These are phyloP conservation scores for Aspergillus tamarii DNA, from an alignment of 2,329 filamentous ascomycete species.

Conservation along the genomic window DNA sequence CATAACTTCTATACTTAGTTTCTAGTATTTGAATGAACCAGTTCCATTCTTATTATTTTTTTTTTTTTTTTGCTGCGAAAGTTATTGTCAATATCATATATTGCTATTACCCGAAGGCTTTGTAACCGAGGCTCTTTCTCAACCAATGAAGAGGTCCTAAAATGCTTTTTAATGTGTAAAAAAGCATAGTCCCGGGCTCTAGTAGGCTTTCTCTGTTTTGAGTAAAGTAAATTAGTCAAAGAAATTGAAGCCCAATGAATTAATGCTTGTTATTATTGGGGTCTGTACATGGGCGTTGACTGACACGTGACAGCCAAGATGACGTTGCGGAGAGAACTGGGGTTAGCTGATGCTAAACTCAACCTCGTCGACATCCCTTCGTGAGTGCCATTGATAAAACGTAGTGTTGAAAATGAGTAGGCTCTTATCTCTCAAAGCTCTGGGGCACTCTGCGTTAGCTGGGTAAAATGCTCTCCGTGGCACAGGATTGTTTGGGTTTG, in stretches of 20 bases:
- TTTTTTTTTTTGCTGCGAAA: too few relatives aligned
- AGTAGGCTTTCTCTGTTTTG: too few relatives aligned
- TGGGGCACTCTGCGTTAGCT: background rate
- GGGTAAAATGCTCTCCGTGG: background rate
- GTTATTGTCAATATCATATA: background rate
- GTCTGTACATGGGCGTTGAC: background rate
- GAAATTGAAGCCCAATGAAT: background rate
- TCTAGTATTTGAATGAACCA: background rate
- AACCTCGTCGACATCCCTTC: background rate
- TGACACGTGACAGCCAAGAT: slow-evolving; percentile 4
- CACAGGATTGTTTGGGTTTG: too few relatives aligned
- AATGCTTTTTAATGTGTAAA: background rate
- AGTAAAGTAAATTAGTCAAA: background rate
- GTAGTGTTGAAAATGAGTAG: background rate
- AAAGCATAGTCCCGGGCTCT: background rate
- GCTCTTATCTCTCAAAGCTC: background rate
- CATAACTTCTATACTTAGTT: background rate
- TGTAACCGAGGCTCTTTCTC: background rate
- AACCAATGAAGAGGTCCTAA: background rate
- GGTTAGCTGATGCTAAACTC: background rate
- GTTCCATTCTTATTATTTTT: too few relatives aligned
- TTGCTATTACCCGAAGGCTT: background rate
- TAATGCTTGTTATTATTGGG: background rate
- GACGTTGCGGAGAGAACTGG: background rate
- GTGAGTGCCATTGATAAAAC: background rate